A percentile compares a stretch with the other conserved stretches of the same genome.
These are phyloP conservation scores for Kingdonia uniflora DNA, from an alignment of 164 flowering plant species.

Conservation along the genomic window DNA sequence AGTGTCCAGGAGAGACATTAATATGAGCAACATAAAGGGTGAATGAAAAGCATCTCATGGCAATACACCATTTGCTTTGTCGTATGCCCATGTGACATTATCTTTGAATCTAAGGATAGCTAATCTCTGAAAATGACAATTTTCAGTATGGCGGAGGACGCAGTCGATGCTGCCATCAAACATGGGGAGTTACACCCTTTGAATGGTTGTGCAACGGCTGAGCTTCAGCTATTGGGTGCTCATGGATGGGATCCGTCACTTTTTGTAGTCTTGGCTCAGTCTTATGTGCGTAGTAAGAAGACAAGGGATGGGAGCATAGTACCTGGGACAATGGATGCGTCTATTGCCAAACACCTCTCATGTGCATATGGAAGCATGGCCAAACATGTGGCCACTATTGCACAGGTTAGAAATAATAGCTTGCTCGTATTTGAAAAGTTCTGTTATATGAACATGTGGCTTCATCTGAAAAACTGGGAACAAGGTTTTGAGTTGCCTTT, in stretches of 20 bases:
- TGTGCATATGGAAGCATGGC: constrained; percentile 18
- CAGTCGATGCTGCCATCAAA: constrained; percentile 16
- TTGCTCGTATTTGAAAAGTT: too few relatives aligned
- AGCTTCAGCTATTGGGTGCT: constrained; percentile 14
- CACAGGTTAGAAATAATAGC: constrained; percentile 14
- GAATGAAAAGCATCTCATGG: too few relatives aligned
- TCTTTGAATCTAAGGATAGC: neutral
- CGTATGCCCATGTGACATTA: too few relatives aligned
- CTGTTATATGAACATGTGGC: too few relatives aligned
- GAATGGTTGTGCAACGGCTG: constrained; percentile 13
- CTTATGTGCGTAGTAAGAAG: constrained; percentile 11
- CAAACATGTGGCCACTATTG: constrained; percentile 14
- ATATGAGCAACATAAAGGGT: too few relatives aligned
- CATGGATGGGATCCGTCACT: constrained; percentile 13
- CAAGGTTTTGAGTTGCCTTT: too few relatives aligned
- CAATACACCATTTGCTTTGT: too few relatives aligned
- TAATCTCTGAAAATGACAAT: neutral
- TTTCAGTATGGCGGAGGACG: constrained; percentile 24
- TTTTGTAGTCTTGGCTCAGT: constrained; percentile 14
- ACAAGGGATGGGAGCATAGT: constrained; percentile 12
- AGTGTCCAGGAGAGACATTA: too few relatives aligned
- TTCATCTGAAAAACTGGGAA: too few relatives aligned
- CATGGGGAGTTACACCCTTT: constrained; percentile 14
- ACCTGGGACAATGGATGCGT: constrained; percentile 11
- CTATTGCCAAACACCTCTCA: constrained; percentile 17